Evolutionary conservation across 768 basidiomycete species (phyloP), one percentile per base, ranked within the genome.

Genomic region (Suillus subalutaceus): DNA sequence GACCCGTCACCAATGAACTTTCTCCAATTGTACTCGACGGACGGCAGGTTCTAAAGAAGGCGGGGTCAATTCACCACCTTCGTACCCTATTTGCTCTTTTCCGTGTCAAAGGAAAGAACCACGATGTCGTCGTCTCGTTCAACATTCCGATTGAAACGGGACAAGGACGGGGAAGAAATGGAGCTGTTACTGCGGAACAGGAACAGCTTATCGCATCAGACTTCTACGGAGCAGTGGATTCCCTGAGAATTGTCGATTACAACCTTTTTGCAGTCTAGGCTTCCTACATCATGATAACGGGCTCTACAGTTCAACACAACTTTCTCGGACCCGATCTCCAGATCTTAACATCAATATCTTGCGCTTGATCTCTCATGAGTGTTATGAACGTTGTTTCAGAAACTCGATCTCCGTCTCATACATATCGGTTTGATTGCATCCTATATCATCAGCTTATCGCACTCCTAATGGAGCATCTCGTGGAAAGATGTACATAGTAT

Each of bases 91-190:
- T 98, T 73, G 93, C 90, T 6, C 83, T 99, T 15, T 98, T 89
- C 80, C 87, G 97, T 41, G 80, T 97, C 26, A 80, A 85, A 70
- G 72, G 79, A 30, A 92, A 92, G 75, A 81, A 82, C 41, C 85
- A 90, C 7, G 97, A 99, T 74, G 75, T 99, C 26, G 91, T 97
- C 37, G 83, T 93, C 67, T 91, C 92, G 20, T 90, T 90, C 73
- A 98, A 96, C 77, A 84, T 92, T 26, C 96, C 96, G 38, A 78
- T 83, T 48, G 74, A 74, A 56, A 78, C 86, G 13, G 76, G 77
- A 18, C 83, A 85, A 64, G 82, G 80, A 52, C 50, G 57, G 20
- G 61, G 52, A 30, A 65, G 56, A 18, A 43, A 64, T 40, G 82
- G 79, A 18, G 81, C 79, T 62, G 81, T 85, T 46, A 76, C 71